Base-by-base conservation (phyloP, 2,329 filamentous ascomycete genomes). In the Stachybotrys echinatus region DNA sequence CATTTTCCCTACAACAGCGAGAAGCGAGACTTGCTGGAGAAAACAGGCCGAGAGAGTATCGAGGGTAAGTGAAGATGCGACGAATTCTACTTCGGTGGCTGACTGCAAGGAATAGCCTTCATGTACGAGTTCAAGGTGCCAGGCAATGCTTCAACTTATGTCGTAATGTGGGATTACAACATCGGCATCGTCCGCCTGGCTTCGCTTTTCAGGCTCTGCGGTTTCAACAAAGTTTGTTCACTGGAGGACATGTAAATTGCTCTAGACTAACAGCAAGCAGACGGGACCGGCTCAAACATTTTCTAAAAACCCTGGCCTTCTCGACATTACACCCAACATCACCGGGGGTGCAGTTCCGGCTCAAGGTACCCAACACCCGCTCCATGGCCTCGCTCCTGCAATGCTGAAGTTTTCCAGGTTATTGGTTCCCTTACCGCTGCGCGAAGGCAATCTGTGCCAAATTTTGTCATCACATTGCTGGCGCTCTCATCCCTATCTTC, bases 101-200 rank as follows among this genome's bases (percentile, higher is more conserved):
- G 17, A 50, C 27, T n/a, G 14, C 27, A 34, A 14, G 27, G 27
- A 14, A 37, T 37, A 94, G 89, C 90, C 22, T 92, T 92, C 65
- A 83, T 91, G 59, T 97, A 96, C 67, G 83, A 81, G 34, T 96
- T 95, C 74, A 80, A 76, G 57, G 65, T 87, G 4, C 88, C 88
- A 0, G 82, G 77, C 12, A 80, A 87, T 43, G 78, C 85, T 2
- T 78, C 76, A 54, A 75, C 80, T 48, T 92, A 87, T 65, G 82
- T 81, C 1, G 84, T 97, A 53, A 91, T 96, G 82, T 99, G 94
- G 94, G 94, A 99, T 68, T 96, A 96, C 72, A 92, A 95, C 60
- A 83, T 92, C 54, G 94, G 94, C 8, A 84, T 97, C 23, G 92
- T 97, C 54, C 85, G 92, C 54, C 95, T 95, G 69, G 96, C 92